A percentile compares a stretch with the other conserved stretches of the same genome.
Conservation (phyloP, 2,329 filamentous ascomycete species). For the Beauveria scarabaeidicola region DNA sequence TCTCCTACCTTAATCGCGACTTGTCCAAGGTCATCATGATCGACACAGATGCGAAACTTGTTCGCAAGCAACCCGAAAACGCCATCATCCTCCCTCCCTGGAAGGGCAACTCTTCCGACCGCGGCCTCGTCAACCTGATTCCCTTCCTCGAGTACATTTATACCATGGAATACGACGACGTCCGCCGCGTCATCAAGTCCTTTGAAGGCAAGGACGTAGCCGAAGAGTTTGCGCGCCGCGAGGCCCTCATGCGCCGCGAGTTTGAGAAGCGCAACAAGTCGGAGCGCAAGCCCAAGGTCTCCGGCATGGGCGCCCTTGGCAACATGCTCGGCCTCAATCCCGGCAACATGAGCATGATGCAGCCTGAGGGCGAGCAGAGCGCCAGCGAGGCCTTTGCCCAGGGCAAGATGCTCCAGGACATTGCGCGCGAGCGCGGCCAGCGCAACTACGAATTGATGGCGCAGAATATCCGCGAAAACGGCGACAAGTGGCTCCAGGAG, state of each 20-base stretch:
- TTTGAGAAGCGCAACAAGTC: slow-evolving; percentile 65
- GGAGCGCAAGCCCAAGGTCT: slow-evolving; percentile 52
- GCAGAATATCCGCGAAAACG: slow-evolving; percentile 85
- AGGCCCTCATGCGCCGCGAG: slow-evolving; percentile 75
- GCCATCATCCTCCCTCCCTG: slow-evolving; percentile 87
- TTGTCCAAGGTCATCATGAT: slow-evolving; percentile 92
- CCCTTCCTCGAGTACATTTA: slow-evolving; percentile 97
- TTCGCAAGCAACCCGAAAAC: slow-evolving; percentile 90
- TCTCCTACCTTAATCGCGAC: slow-evolving; percentile 95
- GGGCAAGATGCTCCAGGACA: slow-evolving; percentile 95
- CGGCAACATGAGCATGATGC: slow-evolving; percentile 51
- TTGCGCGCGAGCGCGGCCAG: slow-evolving; percentile 84
- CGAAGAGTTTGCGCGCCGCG: slow-evolving; percentile 78
- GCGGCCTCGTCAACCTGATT: slow-evolving; percentile 78
- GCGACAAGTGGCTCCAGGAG: slow-evolving; percentile 92
- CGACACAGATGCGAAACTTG: slow-evolving; percentile 75
- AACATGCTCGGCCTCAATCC: slow-evolving; percentile 71
- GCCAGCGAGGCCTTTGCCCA: slow-evolving; percentile 72
- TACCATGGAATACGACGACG: slow-evolving; percentile 84
- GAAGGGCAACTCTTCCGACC: slow-evolving; percentile 76
- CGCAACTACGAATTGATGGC: slow-evolving; percentile 85
- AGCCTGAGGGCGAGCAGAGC: slow-evolving; percentile 58
- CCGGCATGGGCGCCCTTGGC: slow-evolving; percentile 60
- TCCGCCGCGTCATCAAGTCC: slow-evolving; percentile 75
- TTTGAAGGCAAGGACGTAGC: slow-evolving; percentile 88